Percentiles rank a stretch among this genome's conserved stretches.
These are phyloP conservation scores for Aspergillus kassunensis DNA, from an alignment of 495 filamentous ascomycete genomes.

Conservation along the genomic window DNA sequence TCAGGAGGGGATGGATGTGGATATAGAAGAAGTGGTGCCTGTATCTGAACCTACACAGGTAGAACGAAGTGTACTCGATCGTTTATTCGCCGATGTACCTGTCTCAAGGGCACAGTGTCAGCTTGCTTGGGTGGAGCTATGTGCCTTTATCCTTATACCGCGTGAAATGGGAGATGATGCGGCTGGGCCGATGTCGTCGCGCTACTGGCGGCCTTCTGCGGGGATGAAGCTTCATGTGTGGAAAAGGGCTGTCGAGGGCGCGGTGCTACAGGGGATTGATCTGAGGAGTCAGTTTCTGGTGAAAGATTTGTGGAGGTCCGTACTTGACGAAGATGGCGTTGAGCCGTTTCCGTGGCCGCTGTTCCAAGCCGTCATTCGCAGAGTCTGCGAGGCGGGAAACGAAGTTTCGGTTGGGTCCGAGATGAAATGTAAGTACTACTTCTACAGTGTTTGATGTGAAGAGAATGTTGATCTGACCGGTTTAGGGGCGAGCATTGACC, in stretches of 20 bases:
- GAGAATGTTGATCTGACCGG: constrained; percentile 7
- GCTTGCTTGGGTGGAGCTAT: constrained; percentile 43
- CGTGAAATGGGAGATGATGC: constrained; percentile 7
- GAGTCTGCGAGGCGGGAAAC: constrained; percentile 29
- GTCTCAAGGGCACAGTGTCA: constrained; percentile 43
- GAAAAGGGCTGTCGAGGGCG: constrained; percentile 43
- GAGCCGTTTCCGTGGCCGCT: constrained; percentile 37
- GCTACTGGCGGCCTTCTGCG: constrained; percentile 42
- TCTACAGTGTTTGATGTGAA: not conserved
- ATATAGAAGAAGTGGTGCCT: not conserved
- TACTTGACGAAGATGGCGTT: constrained; percentile 41
- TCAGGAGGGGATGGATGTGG: constrained; percentile 15
- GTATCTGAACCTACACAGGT: not conserved
- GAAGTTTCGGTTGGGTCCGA: constrained; percentile 17
- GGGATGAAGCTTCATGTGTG: constrained; percentile 40
- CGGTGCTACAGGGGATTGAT: constrained; percentile 42
- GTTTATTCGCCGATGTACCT: constrained; percentile 42
- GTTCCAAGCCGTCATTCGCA: constrained; percentile 40
- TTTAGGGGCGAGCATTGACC: constrained; percentile 47
- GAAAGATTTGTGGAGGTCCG: constrained; percentile 43
- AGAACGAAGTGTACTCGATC: constrained; percentile 16
- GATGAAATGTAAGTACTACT: constrained; percentile 38
- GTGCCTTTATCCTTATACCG: constrained; percentile 39
- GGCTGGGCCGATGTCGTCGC: not conserved
- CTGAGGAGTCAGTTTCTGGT: constrained; percentile 45